Conservation (phyloP, 2,329 filamentous ascomycete species). For the Penicillium vulpinum region DNA sequence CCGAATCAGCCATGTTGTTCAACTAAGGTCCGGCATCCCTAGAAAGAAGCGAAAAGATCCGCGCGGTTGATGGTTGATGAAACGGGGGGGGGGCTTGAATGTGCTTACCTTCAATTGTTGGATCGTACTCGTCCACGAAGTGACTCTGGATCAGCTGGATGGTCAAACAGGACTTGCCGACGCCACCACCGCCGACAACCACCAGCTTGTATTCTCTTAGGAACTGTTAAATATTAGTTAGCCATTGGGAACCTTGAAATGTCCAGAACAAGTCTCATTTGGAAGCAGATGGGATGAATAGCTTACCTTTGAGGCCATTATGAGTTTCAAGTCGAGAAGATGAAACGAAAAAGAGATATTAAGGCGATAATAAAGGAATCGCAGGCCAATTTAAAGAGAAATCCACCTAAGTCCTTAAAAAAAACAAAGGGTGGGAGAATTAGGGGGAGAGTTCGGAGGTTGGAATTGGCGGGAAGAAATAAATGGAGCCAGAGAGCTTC, state of each 20-base stretch:
- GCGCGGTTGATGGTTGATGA: background rate
- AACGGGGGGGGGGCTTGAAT: background rate
- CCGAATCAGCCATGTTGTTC: background rate
- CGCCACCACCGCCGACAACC: constrained; percentile 95
- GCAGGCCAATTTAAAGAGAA: constrained; percentile 1
- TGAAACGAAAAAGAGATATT: constrained; percentile 8
- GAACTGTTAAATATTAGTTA: constrained; percentile 56
- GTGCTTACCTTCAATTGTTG: constrained; percentile 86
- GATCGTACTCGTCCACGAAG: constrained; percentile 99
- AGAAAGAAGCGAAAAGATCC: background rate
- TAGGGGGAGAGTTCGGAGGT: constrained; percentile 17
- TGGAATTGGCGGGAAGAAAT: constrained; percentile 15
- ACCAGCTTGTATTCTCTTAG: constrained; percentile 93
- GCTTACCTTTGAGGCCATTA: constrained; percentile 30
- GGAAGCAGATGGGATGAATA: background rate
- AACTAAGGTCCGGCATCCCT: background rate
- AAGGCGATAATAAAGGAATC: constrained; percentile 7
- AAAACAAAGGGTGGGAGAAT: constrained; percentile 13
- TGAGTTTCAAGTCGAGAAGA: constrained; percentile 11
- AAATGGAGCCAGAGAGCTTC: constrained; percentile 5
- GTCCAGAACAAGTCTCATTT: background rate
- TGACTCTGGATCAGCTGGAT: constrained; percentile 95
- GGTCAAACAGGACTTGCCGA: constrained; percentile 98
- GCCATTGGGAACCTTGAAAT: background rate
- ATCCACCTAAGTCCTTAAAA: constrained; percentile 1